Evolutionary conservation across 352 stramenopile genomes (phyloP).

Genomic region (Phytopythium sindhum): DNA sequence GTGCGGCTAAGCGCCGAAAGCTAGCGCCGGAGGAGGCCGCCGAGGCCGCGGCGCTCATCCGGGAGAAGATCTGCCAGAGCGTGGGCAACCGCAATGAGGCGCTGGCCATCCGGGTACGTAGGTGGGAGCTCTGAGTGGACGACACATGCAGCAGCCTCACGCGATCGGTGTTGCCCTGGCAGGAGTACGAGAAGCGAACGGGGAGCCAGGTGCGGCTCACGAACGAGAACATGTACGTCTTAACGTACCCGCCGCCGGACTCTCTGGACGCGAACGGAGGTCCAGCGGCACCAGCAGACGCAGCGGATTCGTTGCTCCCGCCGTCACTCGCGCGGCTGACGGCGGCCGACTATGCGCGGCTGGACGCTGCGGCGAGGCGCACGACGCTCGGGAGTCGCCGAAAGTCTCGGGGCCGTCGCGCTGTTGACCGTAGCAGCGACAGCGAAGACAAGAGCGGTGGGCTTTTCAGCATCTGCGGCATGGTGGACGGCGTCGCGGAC

Average conservation of each 20-base stretch:
- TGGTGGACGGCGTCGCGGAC: slow-evolving; percentile 77
- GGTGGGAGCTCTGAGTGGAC: not conserved
- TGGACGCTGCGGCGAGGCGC: slow-evolving; percentile 24
- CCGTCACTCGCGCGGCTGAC: not conserved
- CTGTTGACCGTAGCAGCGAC: slow-evolving; percentile 10
- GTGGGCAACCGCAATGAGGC: slow-evolving; percentile 68
- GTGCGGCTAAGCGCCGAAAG: slow-evolving; percentile 37
- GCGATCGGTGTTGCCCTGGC: not conserved
- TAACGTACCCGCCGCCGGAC: slow-evolving; percentile 42
- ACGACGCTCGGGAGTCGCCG: slow-evolving; percentile 1
- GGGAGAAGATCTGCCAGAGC: slow-evolving; percentile 59
- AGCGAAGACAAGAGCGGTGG: slow-evolving; percentile 3
- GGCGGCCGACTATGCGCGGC: slow-evolving; percentile 19
- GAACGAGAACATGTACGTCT: slow-evolving; percentile 66
- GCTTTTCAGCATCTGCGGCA: slow-evolving; percentile 75
- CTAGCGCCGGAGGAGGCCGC: slow-evolving; percentile 36
- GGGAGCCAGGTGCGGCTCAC: slow-evolving; percentile 54
- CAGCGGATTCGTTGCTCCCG: not conserved
- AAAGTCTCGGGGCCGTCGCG: not conserved
- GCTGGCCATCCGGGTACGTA: slow-evolving; percentile 44
- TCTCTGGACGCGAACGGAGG: not conserved
- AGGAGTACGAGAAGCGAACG: slow-evolving; percentile 62
- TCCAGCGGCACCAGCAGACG: not conserved
- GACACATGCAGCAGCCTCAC: not conserved
- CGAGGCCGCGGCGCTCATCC: slow-evolving; percentile 37